Base-by-base conservation (phyloP, 2,329 filamentous ascomycete species). In the Cercospora sojina region DNA sequence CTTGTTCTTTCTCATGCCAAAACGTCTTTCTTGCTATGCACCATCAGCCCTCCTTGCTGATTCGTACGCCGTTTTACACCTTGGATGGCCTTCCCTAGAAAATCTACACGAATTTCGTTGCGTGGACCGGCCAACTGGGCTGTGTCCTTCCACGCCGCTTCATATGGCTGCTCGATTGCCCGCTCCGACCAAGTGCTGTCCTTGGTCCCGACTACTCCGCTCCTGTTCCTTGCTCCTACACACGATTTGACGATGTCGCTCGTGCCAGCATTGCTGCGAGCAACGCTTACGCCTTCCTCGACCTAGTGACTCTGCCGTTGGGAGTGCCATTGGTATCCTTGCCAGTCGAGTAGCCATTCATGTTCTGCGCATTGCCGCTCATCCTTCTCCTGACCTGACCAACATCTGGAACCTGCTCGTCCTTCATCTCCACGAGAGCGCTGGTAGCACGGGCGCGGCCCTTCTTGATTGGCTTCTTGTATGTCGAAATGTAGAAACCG, bases 401-500 rank as follows among this genome's bases (percentile, higher is more conserved):
- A 69, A 83, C 80, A 67, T 83, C 82, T 63, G 86, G 85, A 67
- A 89, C 81, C 76, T 91, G 86, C 76, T 90, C 86, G 76, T 88
- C 86, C 78, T 91, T 91, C 83, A 93, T 92, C 79, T 96, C 93
- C 74, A 94, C 91, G 60, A 95, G 82, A 66, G 89, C 88, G 85
- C 94, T 95, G 81, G 91, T 93, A 76, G 91, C 91, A 74, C 90
- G 93, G 75, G 86, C 85, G 85, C 87, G 79, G 67, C 82, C 81
- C 85, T 93, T 94, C 78, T 87, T 87, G 79, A 88, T 87, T 69
- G 90, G 89, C 85, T 92, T 93, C 84, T 90, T 91, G 85, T 99
- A 99, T 69, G 94, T 99, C 72, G 93, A 93, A 74, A 96, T 86
- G 87, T 98, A 99, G 89, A 99, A 99, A 60, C 91, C 94, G 83